A percentile compares a stretch with the other conserved stretches of the same genome.
These are phyloP conservation scores for Colletotrichum tropicale DNA, from an alignment of 2,329 filamentous ascomycete genomes.

Conservation along the genomic window DNA sequence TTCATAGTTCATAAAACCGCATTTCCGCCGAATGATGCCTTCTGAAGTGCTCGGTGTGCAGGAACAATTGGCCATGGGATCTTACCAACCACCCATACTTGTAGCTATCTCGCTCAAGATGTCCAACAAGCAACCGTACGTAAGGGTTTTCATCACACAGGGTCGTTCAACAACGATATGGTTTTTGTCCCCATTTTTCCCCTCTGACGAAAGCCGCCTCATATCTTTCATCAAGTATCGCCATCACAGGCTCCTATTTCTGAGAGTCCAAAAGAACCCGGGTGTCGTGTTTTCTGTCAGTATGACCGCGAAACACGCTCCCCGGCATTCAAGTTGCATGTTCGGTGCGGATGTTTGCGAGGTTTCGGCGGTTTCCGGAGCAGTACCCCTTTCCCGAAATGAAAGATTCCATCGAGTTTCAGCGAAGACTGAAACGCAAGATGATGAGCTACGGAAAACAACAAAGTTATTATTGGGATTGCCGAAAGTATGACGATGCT, in stretches of 20 bases:
- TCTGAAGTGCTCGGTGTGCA: neutral
- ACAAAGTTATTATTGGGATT: neutral
- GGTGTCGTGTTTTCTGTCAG: neutral
- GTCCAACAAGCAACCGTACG: neutral
- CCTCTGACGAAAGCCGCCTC: neutral
- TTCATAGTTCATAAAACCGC: neutral
- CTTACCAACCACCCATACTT: fast-evolving
- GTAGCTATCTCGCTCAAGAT: neutral
- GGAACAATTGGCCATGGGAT: too few species aligned
- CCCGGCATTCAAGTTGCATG: too few species aligned
- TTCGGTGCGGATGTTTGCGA: neutral
- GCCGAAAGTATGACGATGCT: neutral
- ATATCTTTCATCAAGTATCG: neutral
- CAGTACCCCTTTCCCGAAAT: neutral
- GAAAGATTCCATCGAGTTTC: neutral
- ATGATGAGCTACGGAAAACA: neutral
- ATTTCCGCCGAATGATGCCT: neutral
- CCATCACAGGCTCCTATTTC: neutral
- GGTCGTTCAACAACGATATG: neutral
- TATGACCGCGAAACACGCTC: neutral
- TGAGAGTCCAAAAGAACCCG: neutral
- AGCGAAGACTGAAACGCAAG: neutral
- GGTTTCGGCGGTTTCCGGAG: neutral
- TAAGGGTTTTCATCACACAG: neutral
- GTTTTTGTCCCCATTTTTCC: neutral